A percentile compares a stretch with the other conserved stretches of the same genome.
phyloP scores from a whole-genome alignment of 345 rosid genomes.

The Sapria himalayana region DNA sequence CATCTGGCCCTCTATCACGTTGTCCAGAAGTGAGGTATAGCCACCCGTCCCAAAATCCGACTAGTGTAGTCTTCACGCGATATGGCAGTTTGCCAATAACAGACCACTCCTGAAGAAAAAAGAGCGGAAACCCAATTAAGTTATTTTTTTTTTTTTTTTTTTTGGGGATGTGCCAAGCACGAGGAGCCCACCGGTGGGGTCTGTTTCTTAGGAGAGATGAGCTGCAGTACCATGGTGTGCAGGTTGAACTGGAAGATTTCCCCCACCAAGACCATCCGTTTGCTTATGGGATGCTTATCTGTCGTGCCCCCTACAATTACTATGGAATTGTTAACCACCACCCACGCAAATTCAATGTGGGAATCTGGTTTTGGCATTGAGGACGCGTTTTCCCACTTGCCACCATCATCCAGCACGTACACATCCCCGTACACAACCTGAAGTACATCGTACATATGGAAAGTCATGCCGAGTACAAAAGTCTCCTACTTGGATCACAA shows the following conservation, averaged over 20 bases:
- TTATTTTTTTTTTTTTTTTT: no score
- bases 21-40: slow-evolving; percentile 91
- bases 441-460: no score
- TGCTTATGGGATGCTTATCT: slow-evolving; percentile 79
- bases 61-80: slow-evolving; percentile 82
- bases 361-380: slow-evolving; percentile 85
- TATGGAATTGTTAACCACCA: slow-evolving; percentile 60
- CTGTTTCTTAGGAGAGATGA: no score
- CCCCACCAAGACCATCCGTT: slow-evolving; percentile 74
- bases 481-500: no score
- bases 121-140: no score
- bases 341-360: slow-evolving; percentile 94
- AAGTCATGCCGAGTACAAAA: no score
- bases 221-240: slow-evolving; percentile 49
- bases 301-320: slow-evolving; percentile 87
- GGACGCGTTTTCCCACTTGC: slow-evolving; percentile 73
- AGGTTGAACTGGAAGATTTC: slow-evolving; percentile 76
- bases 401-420: slow-evolving; percentile 71
- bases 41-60: slow-evolving; percentile 69
- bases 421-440: slow-evolving; percentile 85
- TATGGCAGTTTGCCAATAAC: slow-evolving; percentile 73
- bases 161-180: no score
- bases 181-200: no score
- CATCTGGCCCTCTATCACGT: slow-evolving; percentile 69
- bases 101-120: slow-evolving; percentile 53